Evolutionary conservation across 2,329 filamentous ascomycete genomes (phyloP), one percentile per base, ranked within the genome.

Genomic region (Neoascochyta sp.): DNA sequence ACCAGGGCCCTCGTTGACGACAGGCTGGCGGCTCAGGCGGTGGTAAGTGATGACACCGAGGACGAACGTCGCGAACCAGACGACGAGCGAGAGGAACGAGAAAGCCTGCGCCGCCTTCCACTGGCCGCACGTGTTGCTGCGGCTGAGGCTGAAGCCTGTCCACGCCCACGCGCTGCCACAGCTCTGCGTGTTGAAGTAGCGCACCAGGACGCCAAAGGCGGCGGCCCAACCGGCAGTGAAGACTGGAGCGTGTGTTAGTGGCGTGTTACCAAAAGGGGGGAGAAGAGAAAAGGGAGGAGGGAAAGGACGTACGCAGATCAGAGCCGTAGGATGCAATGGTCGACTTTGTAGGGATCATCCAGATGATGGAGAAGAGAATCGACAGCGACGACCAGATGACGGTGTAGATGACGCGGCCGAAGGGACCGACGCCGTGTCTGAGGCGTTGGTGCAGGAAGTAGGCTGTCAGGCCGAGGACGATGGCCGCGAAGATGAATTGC

Each of bases 21-120:
- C 35, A 5, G 27, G 30, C 29, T 33, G 30, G 13, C 30, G 19
- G 7, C 27, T 34, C 30, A 49, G 39, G 19, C 49, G 45, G 29
- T 47, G 43, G 15, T 43, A 34, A 11, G 43, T 50, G 16, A 50
- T 29, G 4, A 49, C 28, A 9, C 52, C 54, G 15, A 52, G 29
- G 9, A 52, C 22, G 22, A 45, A 50, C 25, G 78, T 83, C 9
- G 69, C 74, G 22, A 87, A 72, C 83, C 83, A 88, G 52, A 80
- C 69, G 44, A 84, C 71, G 32, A 81, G 81, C 3, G 79, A 81
- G 32, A 87, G 62, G 64, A 88, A 88, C 27, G 72, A 67, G 52
- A 88, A 87, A 4, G 82, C 82, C 47, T 85, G 74, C 39, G 76
- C 70, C 22, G 84, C 76, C 64, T 83, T 86, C 74, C 77, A 84